Conservation (phyloP, 2,329 filamentous ascomycete genomes). For the Ophiostoma montium region DNA sequence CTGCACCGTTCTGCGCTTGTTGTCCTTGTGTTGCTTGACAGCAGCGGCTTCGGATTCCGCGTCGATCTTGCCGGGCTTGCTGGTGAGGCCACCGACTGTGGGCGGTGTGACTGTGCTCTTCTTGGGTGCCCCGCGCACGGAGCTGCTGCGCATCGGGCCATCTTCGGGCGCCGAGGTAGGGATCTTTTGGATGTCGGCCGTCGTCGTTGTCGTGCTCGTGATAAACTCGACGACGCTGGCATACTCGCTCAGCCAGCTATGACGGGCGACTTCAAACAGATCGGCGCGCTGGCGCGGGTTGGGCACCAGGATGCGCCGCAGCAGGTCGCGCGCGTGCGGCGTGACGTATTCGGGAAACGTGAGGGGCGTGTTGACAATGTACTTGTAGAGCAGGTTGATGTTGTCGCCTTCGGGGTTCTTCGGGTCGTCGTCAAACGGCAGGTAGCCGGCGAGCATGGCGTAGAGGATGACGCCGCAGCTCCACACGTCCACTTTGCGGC, state of each 20-base stretch:
- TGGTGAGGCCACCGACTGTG: conserved; percentile 47
- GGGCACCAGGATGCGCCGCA: conserved; percentile 86
- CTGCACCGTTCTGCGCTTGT: conserved; percentile 87
- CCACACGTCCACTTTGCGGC: conserved; percentile 97
- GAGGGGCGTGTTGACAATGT: conserved; percentile 91
- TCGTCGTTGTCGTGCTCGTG: conserved; percentile 83
- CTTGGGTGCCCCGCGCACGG: conserved; percentile 77
- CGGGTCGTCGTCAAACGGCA: conserved; percentile 95
- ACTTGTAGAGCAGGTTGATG: conserved; percentile 97
- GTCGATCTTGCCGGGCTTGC: conserved; percentile 64
- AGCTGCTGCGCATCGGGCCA: conserved; percentile 59
- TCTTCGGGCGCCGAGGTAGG: conserved; percentile 48
- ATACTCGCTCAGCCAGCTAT: conserved; percentile 97
- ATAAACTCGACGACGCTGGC: conserved; percentile 95
- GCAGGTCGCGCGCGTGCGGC: conserved; percentile 81
- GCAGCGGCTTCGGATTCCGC: conserved; percentile 40
- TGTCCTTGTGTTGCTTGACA: conserved; percentile 61
- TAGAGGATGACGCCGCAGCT: conserved; percentile 98
- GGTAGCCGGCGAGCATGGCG: conserved; percentile 93
- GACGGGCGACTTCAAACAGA: conserved; percentile 89
- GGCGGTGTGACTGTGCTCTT: conserved; percentile 33
- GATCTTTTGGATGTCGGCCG: conserved; percentile 70
- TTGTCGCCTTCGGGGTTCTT: conserved; percentile 98
- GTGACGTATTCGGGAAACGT: conserved; percentile 99
- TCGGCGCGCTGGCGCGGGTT: conserved; percentile 91